Conservation (phyloP, 495 filamentous ascomycete species). For the Penicillium silybi region DNA sequence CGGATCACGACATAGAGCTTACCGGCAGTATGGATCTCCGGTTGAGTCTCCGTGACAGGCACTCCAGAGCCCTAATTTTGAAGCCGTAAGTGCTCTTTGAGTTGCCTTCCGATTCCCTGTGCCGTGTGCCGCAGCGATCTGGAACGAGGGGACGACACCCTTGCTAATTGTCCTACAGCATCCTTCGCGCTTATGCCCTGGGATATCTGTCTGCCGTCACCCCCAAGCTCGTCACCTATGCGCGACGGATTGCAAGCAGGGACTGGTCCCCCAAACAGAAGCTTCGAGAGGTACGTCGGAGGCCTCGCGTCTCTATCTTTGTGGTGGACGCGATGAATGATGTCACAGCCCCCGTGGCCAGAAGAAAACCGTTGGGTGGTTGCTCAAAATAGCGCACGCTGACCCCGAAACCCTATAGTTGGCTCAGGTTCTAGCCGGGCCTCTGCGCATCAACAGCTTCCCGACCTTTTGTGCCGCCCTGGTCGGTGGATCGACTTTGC, state of each 20-base stretch:
- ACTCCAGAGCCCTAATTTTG: conserved; percentile 21
- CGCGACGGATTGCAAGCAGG: conserved; percentile 45
- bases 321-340: not conserved
- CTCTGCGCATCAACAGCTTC: conserved; percentile 53
- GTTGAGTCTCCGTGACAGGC: conserved; percentile 20
- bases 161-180: conserved; percentile 35
- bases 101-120: conserved; percentile 7
- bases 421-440: conserved; percentile 29
- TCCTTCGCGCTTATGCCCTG: conserved; percentile 69
- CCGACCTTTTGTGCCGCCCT: conserved; percentile 77
- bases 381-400: conserved; percentile 2
- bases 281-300: conserved; percentile 34
- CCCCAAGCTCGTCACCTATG: conserved; percentile 59
- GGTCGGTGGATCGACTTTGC: conserved; percentile 70
- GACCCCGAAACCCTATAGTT: conserved; percentile 25
- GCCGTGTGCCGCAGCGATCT: conserved; percentile 4
- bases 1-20: conserved; percentile 24
- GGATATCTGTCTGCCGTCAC: conserved; percentile 69
- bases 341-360: conserved; percentile 1
- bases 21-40: conserved; percentile 30
- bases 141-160: not conserved
- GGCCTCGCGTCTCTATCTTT: not conserved
- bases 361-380: not conserved
- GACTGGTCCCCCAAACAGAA: conserved; percentile 39
- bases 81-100: conserved; percentile 20